phyloP scores from a whole-genome alignment of 2,329 filamentous ascomycete species.

The Pseudocercospora macadamiae region DNA sequence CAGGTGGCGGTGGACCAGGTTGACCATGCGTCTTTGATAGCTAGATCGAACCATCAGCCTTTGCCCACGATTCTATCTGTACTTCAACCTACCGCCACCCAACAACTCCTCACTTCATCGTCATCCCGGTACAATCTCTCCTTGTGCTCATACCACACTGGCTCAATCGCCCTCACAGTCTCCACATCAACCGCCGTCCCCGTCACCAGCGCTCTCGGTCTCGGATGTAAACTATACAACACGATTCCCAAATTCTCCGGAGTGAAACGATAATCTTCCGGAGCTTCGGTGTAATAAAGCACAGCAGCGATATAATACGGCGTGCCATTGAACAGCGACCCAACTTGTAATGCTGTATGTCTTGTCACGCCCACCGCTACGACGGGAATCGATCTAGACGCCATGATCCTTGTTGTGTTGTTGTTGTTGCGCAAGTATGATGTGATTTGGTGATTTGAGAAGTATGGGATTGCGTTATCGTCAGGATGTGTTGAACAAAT shows the following conservation, averaged over 20 bases:
- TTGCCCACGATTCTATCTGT: neutral
- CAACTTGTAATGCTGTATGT: neutral
- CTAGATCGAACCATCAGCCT: neutral
- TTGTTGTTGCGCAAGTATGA: neutral
- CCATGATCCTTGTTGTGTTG: neutral
- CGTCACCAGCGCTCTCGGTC: conserved; percentile 4
- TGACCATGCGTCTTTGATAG: conserved; percentile 10
- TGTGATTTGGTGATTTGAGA: neutral
- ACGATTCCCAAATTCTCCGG: conserved; percentile 6
- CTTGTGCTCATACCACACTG: conserved; percentile 6
- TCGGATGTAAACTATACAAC: conserved; percentile 5
- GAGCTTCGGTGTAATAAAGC: conserved; percentile 2
- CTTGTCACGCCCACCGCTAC: conserved; percentile 1
- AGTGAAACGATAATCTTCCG: conserved; percentile 1
- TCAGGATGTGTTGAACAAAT: neutral
- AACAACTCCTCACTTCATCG: neutral
- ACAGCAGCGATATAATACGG: conserved; percentile 10
- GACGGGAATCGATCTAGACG: neutral
- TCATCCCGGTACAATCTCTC: conserved; percentile 8
- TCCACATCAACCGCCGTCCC: conserved; percentile 3
- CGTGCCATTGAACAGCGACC: neutral
- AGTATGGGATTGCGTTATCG: neutral
- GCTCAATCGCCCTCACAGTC: conserved; percentile 1
- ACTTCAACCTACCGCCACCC: conserved; percentile 3
- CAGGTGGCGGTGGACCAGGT: conserved; percentile 9